Base-by-base conservation (phyloP, 1,139 yeast genomes). In the Diutina siamensis region DNA sequence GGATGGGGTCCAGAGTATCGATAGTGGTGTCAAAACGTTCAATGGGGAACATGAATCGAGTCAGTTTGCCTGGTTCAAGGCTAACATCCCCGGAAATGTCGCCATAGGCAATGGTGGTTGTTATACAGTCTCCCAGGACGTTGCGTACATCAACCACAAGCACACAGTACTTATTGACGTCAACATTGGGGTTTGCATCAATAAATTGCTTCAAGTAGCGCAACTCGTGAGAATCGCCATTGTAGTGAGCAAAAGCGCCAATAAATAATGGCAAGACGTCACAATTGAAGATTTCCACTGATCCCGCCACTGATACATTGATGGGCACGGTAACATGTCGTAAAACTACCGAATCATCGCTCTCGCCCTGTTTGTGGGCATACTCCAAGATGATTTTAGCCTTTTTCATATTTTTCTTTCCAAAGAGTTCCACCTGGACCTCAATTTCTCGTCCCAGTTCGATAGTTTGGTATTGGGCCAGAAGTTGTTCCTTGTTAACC, bases 251-350 rank as follows among this genome's bases (percentile, higher is more conserved):
- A 7, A 21, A 15, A 5, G 28, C 27, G 5, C 4, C 60, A 54
- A 5, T 61, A 57, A 40, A 60, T 58, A 3, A 76, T 0, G 89
- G 84, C 12, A 83, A 61, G 10, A 86, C 63, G 55, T 85, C 94
- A 58, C 83, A 83, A 3, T 86, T 83, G 1, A 83, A 80, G 5
- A 87, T 61, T 51, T 84, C 94, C 42, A 85, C 70, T 38, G 88
- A 78, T 2, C 88, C 76, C 51, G 77, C 71, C 1, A 86, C 85
- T 0, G 92, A 76, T 2, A 84, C 71, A 47, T 72, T 73, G 25
- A 87, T 62, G 0, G 94, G 92, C 3, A 86, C 70, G 3, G 71
- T 68, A 19, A 85, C 63, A 19, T 22, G n/a, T 13, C 32, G 22
- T 15, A 20, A 10, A 19, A 32, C 25, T 17, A 22, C 9, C 28